These are phyloP conservation scores for Peronospora belbahrii DNA, from an alignment of 352 stramenopile genomes.

Conservation along the genomic window DNA sequence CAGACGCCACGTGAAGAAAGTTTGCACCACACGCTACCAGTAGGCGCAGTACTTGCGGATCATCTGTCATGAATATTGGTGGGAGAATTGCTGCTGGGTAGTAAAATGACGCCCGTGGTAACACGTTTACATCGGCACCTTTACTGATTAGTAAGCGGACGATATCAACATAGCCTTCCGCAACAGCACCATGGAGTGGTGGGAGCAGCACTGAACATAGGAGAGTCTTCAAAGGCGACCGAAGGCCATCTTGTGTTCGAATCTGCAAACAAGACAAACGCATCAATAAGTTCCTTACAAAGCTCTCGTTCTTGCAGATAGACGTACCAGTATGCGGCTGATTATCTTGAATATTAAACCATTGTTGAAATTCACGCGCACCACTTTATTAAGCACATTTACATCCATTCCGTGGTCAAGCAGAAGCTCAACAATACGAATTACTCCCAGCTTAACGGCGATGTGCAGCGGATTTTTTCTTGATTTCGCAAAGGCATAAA, in stretches of 20 bases:
- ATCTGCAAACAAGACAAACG: conserved; percentile 21
- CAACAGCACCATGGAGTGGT: conserved; percentile 60
- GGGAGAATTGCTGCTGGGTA: conserved; percentile 45
- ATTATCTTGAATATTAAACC: conserved; percentile 62
- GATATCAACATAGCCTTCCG: conserved; percentile 51
- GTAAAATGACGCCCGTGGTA: conserved; percentile 62
- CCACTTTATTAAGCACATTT: conserved; percentile 71
- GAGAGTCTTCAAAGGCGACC: conserved; percentile 37
- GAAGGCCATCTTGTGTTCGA: conserved; percentile 50
- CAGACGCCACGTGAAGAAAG: conserved; percentile 50
- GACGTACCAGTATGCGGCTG: conserved; percentile 46
- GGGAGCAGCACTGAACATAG: conserved; percentile 61
- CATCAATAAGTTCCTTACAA: not conserved
- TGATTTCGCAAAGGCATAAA: conserved; percentile 55
- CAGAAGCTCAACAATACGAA: conserved; percentile 51
- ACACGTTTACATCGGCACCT: conserved; percentile 47
- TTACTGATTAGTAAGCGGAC: conserved; percentile 53
- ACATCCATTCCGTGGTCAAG: conserved; percentile 47
- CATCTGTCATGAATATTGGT: conserved; percentile 68
- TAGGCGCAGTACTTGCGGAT: conserved; percentile 59
- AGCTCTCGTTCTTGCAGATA: not conserved
- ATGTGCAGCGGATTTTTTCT: conserved; percentile 74
- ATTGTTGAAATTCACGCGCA: conserved; percentile 74
- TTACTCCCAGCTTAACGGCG: conserved; percentile 45
- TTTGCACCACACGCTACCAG: conserved; percentile 59